Base-by-base conservation (phyloP, 495 filamentous ascomycete genomes). In the Jackrogersella minutella region DNA sequence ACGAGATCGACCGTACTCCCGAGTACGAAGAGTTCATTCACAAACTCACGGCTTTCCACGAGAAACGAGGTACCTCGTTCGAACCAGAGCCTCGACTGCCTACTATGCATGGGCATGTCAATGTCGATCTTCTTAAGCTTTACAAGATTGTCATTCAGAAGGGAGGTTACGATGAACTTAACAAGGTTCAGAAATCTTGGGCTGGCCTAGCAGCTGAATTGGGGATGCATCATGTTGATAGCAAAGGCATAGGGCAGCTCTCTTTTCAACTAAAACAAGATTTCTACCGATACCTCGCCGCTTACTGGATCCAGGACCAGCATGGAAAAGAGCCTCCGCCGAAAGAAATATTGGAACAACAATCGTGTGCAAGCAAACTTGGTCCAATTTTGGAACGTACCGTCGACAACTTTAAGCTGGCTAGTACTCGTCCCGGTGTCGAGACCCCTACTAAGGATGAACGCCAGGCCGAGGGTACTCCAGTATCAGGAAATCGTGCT, bases 271-370 rank as follows among this genome's bases (percentile, higher is more conserved):
- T 94, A 46, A 95, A 95, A 78, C 90, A 88, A 21, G 84, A 87
- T 44, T 95, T 93, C 77, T 94, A 93, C 80, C 90, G 90, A 67
- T 88, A 93, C 65, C 84, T 95, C 30, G 88, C 89, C 11, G 91
- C 91, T 2, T 95, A 90, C 76, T 92, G 93, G 76, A 92, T 95
- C 49, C 80, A 84, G 33, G 85, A 81, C n/a, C 70, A 89, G 28
- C 87, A 90, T 74, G 82, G 85, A 13, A 87, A 87, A 71, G 88
- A 91, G 54, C 92, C 91, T 9, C 91, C 91, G 9, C 91, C 91
- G 14, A 90, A 88, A 64, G 89, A 93, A 73, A 93, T 93, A 47
- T 81, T 95, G 11, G 91, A 95, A 73, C 84, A 90, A 39, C 74
- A 69, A 22, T 73, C 73, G 0, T 74, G 72, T 30, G 72, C 72